phyloP scores from a whole-genome alignment of 1,284 basidiomycete genomes.

The Meripilus lineatus region DNA sequence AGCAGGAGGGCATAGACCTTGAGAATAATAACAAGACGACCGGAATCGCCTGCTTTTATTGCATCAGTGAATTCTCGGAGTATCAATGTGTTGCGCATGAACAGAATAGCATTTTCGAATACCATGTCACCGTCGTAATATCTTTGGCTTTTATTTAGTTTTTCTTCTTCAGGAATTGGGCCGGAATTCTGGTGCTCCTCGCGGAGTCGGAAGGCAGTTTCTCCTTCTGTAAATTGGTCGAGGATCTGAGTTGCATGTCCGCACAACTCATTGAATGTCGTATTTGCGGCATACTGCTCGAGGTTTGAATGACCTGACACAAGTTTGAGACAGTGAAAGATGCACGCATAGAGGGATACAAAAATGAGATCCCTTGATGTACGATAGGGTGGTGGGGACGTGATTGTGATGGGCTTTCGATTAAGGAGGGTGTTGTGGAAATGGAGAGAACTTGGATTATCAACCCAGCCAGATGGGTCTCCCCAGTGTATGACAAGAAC shows the following conservation, averaged over 20 bases:
- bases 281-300: not conserved
- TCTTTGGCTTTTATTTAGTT: constrained; percentile 13
- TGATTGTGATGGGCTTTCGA: constrained; percentile 26
- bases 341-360: constrained; percentile 4
- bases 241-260: not conserved
- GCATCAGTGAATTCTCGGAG: constrained; percentile 32
- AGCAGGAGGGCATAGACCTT: constrained; percentile 29
- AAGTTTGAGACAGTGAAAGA: constrained; percentile 2
- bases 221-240: constrained; percentile 13
- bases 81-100: constrained; percentile 31
- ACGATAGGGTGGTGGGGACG: not conserved
- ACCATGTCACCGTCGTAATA: constrained; percentile 35
- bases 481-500: constrained; percentile 20
- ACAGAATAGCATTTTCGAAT: too few species aligned
- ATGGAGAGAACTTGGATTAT: constrained; percentile 28
- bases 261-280: constrained; percentile 2
- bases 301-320: not conserved
- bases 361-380: constrained; percentile 4
- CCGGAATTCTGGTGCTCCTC: too few species aligned
- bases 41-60: constrained; percentile 32
- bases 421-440: constrained; percentile 29
- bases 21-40: constrained; percentile 25
- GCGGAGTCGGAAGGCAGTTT: constrained; percentile 12
- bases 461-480: constrained; percentile 10
- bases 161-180: too few species aligned